Conservation (phyloP, 1,284 basidiomycete species). For the Moniliophthora roreri region DNA sequence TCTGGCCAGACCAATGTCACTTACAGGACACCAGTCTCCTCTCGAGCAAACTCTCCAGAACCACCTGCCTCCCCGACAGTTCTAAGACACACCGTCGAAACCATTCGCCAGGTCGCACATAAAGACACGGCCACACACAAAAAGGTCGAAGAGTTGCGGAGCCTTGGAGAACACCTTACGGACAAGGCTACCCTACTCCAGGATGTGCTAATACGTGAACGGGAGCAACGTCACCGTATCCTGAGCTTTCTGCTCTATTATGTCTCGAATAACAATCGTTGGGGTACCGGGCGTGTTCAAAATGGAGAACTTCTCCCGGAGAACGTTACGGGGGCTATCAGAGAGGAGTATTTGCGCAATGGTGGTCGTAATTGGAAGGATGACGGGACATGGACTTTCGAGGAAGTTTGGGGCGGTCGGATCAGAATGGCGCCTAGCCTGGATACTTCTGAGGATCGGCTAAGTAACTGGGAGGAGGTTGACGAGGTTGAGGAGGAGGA, state of each 20-base stretch:
- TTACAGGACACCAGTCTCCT: conserved; percentile 1
- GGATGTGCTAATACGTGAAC: conserved; percentile 3
- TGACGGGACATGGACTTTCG: conserved; percentile 11
- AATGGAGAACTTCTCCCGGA: neutral
- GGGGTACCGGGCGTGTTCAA: conserved; percentile 1
- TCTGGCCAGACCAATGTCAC: no score
- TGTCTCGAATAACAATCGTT: conserved; percentile 9
- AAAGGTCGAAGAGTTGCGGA: neutral
- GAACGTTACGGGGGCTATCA: neutral
- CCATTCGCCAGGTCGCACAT: conserved; percentile 1
- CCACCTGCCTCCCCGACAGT: neutral
- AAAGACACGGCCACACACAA: conserved; percentile 1
- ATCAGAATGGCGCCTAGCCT: neutral
- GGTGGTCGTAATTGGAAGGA: conserved; percentile 11
- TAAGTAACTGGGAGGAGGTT: neutral
- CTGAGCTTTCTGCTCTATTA: conserved; percentile 6
- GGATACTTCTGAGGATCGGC: neutral
- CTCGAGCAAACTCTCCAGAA: conserved; percentile 2
- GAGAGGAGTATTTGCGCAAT: conserved; percentile 4
- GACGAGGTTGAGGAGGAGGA: conserved; percentile 4
- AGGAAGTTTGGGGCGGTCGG: conserved; percentile 9
- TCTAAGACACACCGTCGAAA: conserved; percentile 2
- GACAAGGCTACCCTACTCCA: neutral
- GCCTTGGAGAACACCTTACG: neutral
- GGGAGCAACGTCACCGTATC: conserved; percentile 10